Percentiles rank a stretch among this genome's conserved stretches.
These are phyloP conservation scores for Dictyostelium citrinum DNA, from an alignment of 78 protist species.

Conservation along the genomic window DNA sequence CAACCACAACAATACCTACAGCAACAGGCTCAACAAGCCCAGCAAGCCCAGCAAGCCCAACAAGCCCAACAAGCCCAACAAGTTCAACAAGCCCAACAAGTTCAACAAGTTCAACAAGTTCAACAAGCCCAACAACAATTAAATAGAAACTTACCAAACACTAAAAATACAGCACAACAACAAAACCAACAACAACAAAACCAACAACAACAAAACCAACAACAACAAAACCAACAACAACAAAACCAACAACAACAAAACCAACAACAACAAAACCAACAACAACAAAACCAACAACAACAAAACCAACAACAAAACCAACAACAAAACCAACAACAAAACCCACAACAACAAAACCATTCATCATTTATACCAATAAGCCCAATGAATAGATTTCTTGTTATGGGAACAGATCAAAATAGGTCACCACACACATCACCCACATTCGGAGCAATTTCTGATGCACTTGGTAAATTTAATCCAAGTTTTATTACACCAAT, in stretches of 20 bases:
- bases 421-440: background rate
- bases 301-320: background rate
- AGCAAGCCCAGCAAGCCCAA: background rate
- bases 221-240: too few species aligned
- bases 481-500: background rate
- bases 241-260: too few species aligned
- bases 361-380: background rate
- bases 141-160: too few species aligned
- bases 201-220: background rate
- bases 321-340: background rate
- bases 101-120: too few species aligned
- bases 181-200: background rate
- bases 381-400: background rate
- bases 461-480: background rate
- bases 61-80: background rate
- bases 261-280: too few species aligned
- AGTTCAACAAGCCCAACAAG: too few species aligned
- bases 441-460: background rate
- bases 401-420: background rate
- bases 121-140: too few species aligned
- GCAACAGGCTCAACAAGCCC: background rate
- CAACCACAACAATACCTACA: background rate
- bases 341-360: background rate
- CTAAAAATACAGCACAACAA: too few species aligned
- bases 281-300: background rate